A percentile compares a stretch with the other conserved stretches of the same genome.
Evolutionary conservation across 768 basidiomycete genomes (phyloP).

Genomic region (Hypsizygus marmoreus): DNA sequence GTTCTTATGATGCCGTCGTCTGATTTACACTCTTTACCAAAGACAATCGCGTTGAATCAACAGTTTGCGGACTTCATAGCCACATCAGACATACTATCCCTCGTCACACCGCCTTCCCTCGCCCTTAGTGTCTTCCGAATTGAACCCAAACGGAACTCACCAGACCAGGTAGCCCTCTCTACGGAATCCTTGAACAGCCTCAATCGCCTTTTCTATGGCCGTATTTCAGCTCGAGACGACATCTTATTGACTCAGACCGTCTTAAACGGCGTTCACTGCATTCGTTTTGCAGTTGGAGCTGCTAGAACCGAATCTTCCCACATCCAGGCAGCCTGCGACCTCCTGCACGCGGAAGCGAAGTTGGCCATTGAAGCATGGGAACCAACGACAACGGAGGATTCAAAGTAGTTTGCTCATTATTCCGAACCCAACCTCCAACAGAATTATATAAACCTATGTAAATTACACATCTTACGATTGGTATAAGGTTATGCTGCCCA

Average conservation of each 20-base stretch:
- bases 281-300: constrained; percentile 79
- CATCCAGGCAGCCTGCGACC: constrained; percentile 58
- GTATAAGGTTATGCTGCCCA: background rate
- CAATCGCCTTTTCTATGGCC: constrained; percentile 63
- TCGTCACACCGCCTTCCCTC: constrained; percentile 72
- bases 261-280: constrained; percentile 70
- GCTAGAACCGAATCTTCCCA: constrained; percentile 64
- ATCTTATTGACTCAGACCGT: constrained; percentile 80
- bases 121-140: constrained; percentile 80
- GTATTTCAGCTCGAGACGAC: constrained; percentile 59
- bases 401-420: background rate
- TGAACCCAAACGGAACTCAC: constrained; percentile 30
- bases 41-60: constrained; percentile 69
- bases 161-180: constrained; percentile 20
- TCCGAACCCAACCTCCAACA: no score
- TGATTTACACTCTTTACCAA: background rate
- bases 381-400: constrained; percentile 17
- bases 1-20: background rate
- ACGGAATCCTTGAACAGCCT: constrained; percentile 57
- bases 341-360: constrained; percentile 59
- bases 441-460: no score
- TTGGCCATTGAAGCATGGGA: constrained; percentile 46
- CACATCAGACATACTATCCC: constrained; percentile 51
- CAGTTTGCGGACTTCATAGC: constrained; percentile 58
- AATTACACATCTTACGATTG: no score